Base-by-base conservation (phyloP, 2,329 filamentous ascomycete genomes). In the Emergomyces orientalis region DNA sequence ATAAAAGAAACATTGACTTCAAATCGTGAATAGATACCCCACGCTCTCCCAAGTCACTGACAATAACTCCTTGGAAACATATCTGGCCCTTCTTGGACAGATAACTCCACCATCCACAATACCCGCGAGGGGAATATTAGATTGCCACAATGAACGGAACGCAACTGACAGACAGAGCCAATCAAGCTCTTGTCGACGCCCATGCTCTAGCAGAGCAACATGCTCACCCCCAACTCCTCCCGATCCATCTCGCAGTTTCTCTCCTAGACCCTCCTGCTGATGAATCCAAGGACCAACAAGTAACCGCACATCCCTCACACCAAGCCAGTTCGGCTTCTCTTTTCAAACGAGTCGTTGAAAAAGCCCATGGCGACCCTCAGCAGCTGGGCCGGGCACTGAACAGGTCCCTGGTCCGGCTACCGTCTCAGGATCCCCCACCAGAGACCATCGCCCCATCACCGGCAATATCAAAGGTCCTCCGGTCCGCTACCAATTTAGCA, bases 351-450 rank as follows among this genome's bases (percentile, higher is more conserved):
- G 93, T 97, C 63, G 82, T 99, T 65, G 93, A 99, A 77, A 86
- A 90, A 71, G 93, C 94, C 58, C 90, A 95, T 78, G 94, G 94
- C 72, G 94, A 99, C 74, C 84, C 90, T 59, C 93, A 97, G 76
- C 81, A 88, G 51, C 88, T 97, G 70, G 91, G 96, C 73, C 86
- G 94, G 70, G 83, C 90, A 14, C 83, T 99, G 71, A 97, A 97
- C 83, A 97, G 95, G 82, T 83, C 82, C 25, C 82, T 99, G 67
- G 93, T 97, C 64, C 88, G 94, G 62, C 81, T 96, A 70, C 93
- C 94, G 3, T 95, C 90, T 72, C 94, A 99, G 79, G 91, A 97
- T 69, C 94, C 94, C 17, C 92, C 94, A 14, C 94, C 94, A 65
- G 93, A 97, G 73, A 86, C 88, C 69, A 87, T 96, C 63, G 86